Conservation (phyloP, 2,329 filamentous ascomycete genomes). For the Pseudogymnoascus sp. region DNA sequence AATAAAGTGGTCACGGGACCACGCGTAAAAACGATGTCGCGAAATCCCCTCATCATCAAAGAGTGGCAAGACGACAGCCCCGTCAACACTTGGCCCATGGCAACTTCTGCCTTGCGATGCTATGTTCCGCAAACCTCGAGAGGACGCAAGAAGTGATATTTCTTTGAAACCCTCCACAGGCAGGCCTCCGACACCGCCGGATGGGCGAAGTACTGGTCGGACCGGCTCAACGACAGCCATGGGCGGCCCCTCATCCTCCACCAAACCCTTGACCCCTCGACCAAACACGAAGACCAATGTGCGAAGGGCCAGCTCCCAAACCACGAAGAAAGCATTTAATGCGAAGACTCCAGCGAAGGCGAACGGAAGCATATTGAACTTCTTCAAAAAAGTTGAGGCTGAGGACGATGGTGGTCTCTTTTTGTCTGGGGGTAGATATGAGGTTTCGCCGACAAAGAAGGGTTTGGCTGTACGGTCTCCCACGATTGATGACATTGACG, state of each 20-base stretch:
- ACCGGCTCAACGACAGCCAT: constrained; percentile 16
- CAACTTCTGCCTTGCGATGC: neutral
- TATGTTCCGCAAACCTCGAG: constrained; percentile 51
- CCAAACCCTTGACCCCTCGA: constrained; percentile 27
- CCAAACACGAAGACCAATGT: constrained; percentile 24
- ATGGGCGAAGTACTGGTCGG: neutral
- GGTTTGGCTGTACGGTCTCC: constrained; percentile 10
- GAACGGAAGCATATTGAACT: constrained; percentile 64
- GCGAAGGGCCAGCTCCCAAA: constrained; percentile 13
- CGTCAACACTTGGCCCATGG: neutral
- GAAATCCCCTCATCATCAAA: neutral
- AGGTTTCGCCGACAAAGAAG: constrained; percentile 23
- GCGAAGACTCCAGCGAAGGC: constrained; percentile 27
- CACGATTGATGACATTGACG: constrained; percentile 14
- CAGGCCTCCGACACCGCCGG: constrained; percentile 45
- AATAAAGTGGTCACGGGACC: constrained; percentile 9
- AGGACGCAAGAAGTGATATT: constrained; percentile 34
- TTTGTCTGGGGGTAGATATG: constrained; percentile 30
- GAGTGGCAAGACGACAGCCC: neutral
- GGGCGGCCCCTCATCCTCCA: constrained; percentile 18
- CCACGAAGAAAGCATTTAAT: constrained; percentile 20
- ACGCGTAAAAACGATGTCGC: constrained; percentile 8
- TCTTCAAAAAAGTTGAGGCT: constrained; percentile 62
- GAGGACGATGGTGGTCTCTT: constrained; percentile 52
- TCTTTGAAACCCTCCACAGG: constrained; percentile 40